Conservation (phyloP, 352 stramenopile genomes). For the Chrysophaeum taylorii region DNA sequence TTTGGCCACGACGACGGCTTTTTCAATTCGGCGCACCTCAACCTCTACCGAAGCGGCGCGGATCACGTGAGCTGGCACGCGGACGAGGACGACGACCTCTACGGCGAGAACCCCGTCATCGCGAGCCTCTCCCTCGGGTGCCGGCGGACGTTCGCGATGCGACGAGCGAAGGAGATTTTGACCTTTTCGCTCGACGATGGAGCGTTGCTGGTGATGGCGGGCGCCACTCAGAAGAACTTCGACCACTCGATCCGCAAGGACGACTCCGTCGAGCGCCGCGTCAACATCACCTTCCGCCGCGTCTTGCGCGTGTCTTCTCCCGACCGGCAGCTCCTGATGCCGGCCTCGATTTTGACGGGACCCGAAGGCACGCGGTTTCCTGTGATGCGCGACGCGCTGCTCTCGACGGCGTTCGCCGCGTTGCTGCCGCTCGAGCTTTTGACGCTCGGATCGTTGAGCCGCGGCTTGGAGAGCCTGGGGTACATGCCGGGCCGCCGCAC, state of each 20-base stretch:
- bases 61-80: neutral
- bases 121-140: neutral
- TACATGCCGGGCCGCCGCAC: too few relatives aligned
- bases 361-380: too few relatives aligned
- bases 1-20: neutral
- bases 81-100: neutral
- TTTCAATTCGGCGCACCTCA: neutral
- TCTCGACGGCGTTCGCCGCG: too few relatives aligned
- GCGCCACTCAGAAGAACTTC: neutral
- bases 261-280: neutral
- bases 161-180: neutral
- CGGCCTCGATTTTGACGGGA: too few relatives aligned
- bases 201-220: neutral
- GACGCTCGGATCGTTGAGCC: too few relatives aligned
- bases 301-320: too few relatives aligned
- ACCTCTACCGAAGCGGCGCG: neutral
- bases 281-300: constrained; percentile 10
- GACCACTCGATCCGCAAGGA: neutral
- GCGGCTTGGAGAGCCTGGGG: too few relatives aligned
- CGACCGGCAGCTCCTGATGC: too few relatives aligned
- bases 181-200: neutral
- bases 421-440: too few relatives aligned
- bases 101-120: neutral
- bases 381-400: too few relatives aligned
- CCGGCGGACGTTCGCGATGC: neutral